Evolutionary conservation across 2,329 filamentous ascomycete genomes (phyloP).

Genomic region (Cladosporium velox): DNA sequence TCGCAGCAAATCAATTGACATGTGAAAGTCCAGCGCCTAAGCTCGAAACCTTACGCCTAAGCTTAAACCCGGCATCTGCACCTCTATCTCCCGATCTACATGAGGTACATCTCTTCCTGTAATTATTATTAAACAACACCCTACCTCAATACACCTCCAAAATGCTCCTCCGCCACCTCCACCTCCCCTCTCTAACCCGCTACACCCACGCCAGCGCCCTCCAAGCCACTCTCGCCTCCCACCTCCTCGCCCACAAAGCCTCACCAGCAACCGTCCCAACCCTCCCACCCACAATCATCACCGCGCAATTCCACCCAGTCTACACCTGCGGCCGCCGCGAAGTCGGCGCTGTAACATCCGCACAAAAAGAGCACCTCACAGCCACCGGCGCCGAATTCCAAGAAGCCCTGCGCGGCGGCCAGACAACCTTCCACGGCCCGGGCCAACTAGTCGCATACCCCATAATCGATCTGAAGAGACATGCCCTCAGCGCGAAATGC

Average conservation of each 20-base stretch:
- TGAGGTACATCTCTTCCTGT: neutral
- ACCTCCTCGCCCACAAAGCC: slow-evolving; percentile 64
- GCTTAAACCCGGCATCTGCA: slow-evolving; percentile 13
- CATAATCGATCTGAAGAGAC: slow-evolving; percentile 74
- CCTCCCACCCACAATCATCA: slow-evolving; percentile 67
- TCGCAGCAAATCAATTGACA: slow-evolving; percentile 10
- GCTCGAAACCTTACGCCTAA: slow-evolving; percentile 3
- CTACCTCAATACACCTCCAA: neutral
- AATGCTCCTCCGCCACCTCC: slow-evolving; percentile 63
- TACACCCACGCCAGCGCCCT: slow-evolving; percentile 58
- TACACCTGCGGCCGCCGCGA: slow-evolving; percentile 92
- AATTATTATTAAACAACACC: neutral
- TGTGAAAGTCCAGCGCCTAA: slow-evolving; percentile 19
- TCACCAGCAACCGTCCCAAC: slow-evolving; percentile 37
- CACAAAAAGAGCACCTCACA: slow-evolving; percentile 48
- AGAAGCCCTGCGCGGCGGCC: slow-evolving; percentile 77
- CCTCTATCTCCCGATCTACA: neutral
- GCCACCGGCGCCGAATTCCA: slow-evolving; percentile 60
- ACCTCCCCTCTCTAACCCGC: slow-evolving; percentile 55
- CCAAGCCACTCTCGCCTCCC: slow-evolving; percentile 58
- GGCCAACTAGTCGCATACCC: slow-evolving; percentile 94
- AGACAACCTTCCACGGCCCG: slow-evolving; percentile 93
- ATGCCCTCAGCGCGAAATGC: slow-evolving; percentile 67
- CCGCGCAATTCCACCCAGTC: slow-evolving; percentile 78
- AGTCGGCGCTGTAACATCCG: slow-evolving; percentile 48